A percentile compares a stretch with the other conserved stretches of the same genome.
Conservation (phyloP, 2,329 filamentous ascomycete species). For the Simplicillium sp. region DNA sequence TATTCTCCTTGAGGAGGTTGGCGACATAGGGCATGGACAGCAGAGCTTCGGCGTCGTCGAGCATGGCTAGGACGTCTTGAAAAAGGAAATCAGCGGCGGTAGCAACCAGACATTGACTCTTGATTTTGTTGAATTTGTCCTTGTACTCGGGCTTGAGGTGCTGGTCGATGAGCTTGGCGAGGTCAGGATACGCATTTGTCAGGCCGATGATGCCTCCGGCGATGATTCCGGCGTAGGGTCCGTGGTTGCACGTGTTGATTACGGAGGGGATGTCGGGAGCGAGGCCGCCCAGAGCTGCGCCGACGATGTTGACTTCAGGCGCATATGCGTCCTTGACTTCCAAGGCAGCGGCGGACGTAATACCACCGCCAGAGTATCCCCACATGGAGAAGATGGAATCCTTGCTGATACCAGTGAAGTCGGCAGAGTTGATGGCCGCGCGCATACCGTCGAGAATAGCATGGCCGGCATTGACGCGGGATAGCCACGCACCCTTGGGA, state of each 20-base stretch:
- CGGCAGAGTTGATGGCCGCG: neutral
- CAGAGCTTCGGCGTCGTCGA: slow-evolving; percentile 23
- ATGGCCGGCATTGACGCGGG: neutral
- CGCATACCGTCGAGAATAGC: neutral
- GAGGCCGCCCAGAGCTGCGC: neutral
- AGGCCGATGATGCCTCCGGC: neutral
- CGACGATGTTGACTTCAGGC: neutral
- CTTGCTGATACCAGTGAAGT: neutral
- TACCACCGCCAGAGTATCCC: neutral
- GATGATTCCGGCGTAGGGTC: neutral
- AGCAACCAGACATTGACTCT: neutral
- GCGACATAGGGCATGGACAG: slow-evolving; percentile 12
- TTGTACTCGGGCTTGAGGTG: neutral
- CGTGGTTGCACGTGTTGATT: neutral
- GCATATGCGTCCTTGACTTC: neutral
- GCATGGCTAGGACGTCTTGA: slow-evolving; percentile 29
- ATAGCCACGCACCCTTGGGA: neutral
- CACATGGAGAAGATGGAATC: neutral
- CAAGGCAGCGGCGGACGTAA: neutral
- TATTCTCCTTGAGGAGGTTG: slow-evolving; percentile 17
- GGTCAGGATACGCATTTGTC: neutral
- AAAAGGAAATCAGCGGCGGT: slow-evolving; percentile 15
- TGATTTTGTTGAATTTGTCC: neutral
- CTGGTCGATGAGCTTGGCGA: neutral
- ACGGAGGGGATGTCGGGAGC: slow-evolving; percentile 8